These are phyloP conservation scores for Diddensiella caesifluorescens DNA, from an alignment of 805 yeast species.

Conservation along the genomic window DNA sequence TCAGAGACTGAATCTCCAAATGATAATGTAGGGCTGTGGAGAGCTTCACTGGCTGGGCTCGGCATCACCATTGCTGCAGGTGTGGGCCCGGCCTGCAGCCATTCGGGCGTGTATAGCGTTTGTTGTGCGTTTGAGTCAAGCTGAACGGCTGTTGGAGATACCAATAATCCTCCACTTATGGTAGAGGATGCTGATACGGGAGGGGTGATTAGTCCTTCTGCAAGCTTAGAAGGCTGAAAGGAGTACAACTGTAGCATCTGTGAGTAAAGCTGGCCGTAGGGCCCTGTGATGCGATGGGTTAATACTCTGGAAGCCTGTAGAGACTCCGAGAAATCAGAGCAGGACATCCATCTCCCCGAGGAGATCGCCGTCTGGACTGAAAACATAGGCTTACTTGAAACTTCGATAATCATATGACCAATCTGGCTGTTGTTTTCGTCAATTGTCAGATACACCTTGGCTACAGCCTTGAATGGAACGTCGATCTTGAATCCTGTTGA, in stretches of 20 bases:
- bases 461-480: conserved; percentile 12
- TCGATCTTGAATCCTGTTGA: conserved; percentile 14
- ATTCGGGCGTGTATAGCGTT: too few relatives aligned
- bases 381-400: conserved; percentile 15
- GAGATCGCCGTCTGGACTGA: conserved; percentile 9
- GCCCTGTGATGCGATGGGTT: conserved; percentile 18
- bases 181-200: conserved; percentile 11
- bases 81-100: too few relatives aligned
- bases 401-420: conserved; percentile 16
- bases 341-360: conserved; percentile 15
- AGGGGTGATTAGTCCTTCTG: conserved; percentile 9
- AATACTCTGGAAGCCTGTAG: conserved; percentile 12
- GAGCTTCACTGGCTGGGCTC: too few relatives aligned
- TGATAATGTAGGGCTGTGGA: conserved; percentile 8
- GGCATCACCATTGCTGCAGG: too few relatives aligned
- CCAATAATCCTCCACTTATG: background rate
- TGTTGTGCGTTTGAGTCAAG: too few relatives aligned
- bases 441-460: conserved; percentile 3
- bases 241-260: conserved; percentile 16
- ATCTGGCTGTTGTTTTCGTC: conserved; percentile 8
- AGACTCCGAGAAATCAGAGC: conserved; percentile 18
- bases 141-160: background rate
- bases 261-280: conserved; percentile 11
- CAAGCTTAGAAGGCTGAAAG: conserved; percentile 20
- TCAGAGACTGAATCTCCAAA: conserved; percentile 7